Base-by-base conservation (phyloP, 352 stramenopile genomes). In the Pythium plurisporium region DNA sequence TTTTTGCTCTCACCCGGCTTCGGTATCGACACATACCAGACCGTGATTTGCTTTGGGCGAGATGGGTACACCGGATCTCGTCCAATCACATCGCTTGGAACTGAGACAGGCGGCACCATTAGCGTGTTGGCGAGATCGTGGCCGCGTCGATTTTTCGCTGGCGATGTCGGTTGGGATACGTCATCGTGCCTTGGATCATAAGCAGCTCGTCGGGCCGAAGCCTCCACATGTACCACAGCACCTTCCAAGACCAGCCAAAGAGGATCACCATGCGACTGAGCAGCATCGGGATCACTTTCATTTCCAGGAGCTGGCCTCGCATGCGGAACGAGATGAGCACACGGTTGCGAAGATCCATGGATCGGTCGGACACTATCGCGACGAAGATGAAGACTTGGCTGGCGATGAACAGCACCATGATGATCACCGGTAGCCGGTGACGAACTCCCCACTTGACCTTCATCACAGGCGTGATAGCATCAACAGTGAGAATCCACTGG, bases 401-500 rank as follows among this genome's bases (percentile, higher is more conserved):
- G 1, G 14, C 45, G 5, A 53, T 53, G 27, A 41, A 53, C 0
- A 53, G 19, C 10, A 53, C 8, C 45, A 53, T 53, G 45, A 53
- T 53, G 17, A 53, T 41, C 14, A 17, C 17, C 2, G 45, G 31
- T n/a, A 53, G 45, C 1, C 45, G 45, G 23, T 29, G 45, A 4
- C 27, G 45, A n/a, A 53, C 41, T 11, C 45, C 45, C 45, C 45
- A 53, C 19, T 22, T 42, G 4, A 19, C 12, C 31, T 53, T 53
- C 6, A 53, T 10, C 3, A 40, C 31, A 3, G 45, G 45, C 4
- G 45, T 20, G 3, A 55, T 12, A 23, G 70, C 70, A 30, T 79
- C 73, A 5, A 71, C 46, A 0, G 72, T 40, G 15, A 82, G 54
- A 22, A 73, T 11, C 30, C 52, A 82, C 19, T 78, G 70, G 20